Conservation (phyloP, 768 basidiomycete species). For the Royoungia palumana region DNA sequence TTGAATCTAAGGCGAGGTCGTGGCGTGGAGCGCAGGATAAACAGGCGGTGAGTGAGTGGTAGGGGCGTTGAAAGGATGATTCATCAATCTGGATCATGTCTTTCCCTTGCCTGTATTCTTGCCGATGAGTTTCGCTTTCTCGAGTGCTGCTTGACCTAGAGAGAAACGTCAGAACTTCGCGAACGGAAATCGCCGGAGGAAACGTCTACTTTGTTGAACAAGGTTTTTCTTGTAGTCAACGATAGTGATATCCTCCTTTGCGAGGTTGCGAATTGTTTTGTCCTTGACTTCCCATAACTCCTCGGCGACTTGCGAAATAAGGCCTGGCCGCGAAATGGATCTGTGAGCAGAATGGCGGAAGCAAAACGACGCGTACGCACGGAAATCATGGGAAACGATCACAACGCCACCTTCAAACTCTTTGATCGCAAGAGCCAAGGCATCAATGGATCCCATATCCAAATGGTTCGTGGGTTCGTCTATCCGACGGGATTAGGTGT, state of each 20-base stretch:
- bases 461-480: slow-evolving; percentile 97
- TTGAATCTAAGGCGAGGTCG: slow-evolving; percentile 10
- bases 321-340: slow-evolving; percentile 45
- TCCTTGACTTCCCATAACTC: slow-evolving; percentile 99
- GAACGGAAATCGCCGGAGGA: background rate
- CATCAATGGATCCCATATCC: slow-evolving; percentile 98
- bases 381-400: slow-evolving; percentile 99
- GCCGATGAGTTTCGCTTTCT: slow-evolving; percentile 91
- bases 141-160: slow-evolving; percentile 77
- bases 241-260: slow-evolving; percentile 88
- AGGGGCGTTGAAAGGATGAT: background rate
- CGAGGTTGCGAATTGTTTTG: slow-evolving; percentile 88
- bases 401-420: slow-evolving; percentile 98
- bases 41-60: slow-evolving; percentile 6
- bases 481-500: slow-evolving; percentile 22
- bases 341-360: slow-evolving; percentile 7
- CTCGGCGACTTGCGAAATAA: slow-evolving; percentile 97
- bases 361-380: slow-evolving; percentile 44
- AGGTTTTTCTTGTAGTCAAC: slow-evolving; percentile 90
- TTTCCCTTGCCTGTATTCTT: slow-evolving; percentile 74
- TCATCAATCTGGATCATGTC: slow-evolving; percentile 38
- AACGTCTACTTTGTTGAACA: slow-evolving; percentile 66
- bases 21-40: slow-evolving; percentile 6
- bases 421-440: slow-evolving; percentile 92
- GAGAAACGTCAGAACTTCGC: slow-evolving; percentile 4